Evolutionary conservation across 805 yeast species (phyloP), one percentile per base, ranked within the genome.

Genomic region (Kazachstania psychrophila): DNA sequence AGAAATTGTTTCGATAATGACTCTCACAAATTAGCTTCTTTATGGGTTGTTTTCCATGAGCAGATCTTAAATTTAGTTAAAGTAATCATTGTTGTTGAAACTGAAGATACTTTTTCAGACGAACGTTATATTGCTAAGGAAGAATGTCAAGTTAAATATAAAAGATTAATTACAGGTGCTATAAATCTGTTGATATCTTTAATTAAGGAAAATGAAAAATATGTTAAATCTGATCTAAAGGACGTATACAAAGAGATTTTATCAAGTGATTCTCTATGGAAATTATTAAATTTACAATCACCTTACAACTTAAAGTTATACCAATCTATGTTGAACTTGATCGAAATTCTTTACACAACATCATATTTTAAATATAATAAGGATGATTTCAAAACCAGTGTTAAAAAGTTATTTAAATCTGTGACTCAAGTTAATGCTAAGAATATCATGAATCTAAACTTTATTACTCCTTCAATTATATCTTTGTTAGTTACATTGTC

Each of bases 71-170:
- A 72, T 33, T 76, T 71, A 41, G 64, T 75, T 10, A 61, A 65
- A 30, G 73, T 76, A 24, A 64, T 73, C 0, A 48, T 84, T 7
- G 56, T 69, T 12, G 54, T 61, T 23, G 95, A 87, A 52, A 64
- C 73, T 3, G 69, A 68, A 4, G 75, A 71, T 12, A 70, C 86
- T 0, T 56, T 88, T 15, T 76, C 88, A 2, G 96, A 88, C 49
- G 81, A 78, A 50, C 65, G 95, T 38, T 76, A 73, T 46, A 70
- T 77, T 14, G 69, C 75, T 3, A 70, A 69, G 33, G 83, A 77
- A 31, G 94, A 86, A 41, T 69, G 83, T 0, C 64, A 64, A 20
- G 59, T 75, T 14, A 84, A 83, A 52, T 83, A 76, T 50, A 64
- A 67, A 20, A 62, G 94, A 40, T 67, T 79, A 2, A 50, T 75